phyloP scores from a whole-genome alignment of 495 filamentous ascomycete species.

The Pseudoneurospora amorphoporcata region DNA sequence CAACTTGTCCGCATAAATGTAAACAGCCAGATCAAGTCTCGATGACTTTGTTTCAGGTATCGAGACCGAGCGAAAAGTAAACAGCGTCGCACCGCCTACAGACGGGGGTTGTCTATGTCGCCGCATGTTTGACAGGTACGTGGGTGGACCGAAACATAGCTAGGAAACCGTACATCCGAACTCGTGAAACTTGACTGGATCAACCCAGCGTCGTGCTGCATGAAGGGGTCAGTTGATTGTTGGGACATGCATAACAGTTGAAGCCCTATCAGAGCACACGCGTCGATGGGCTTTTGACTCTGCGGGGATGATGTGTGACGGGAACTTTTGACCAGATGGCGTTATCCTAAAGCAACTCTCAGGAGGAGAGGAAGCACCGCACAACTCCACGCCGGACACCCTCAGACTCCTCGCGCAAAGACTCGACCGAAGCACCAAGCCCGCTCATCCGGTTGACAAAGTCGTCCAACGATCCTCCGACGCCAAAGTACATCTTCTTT shows the following conservation, averaged over 20 bases:
- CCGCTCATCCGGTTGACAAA: slow-evolving; percentile 56
- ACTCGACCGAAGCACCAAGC: slow-evolving; percentile 44
- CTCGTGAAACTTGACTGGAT: not conserved
- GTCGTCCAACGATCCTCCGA: slow-evolving; percentile 86
- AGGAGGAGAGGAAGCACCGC: slow-evolving; percentile 26
- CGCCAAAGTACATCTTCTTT: slow-evolving; percentile 92
- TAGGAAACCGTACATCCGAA: not conserved
- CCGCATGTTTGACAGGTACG: not conserved
- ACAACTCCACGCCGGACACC: slow-evolving; percentile 49
- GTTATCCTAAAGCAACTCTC: not conserved
- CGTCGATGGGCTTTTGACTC: not conserved
- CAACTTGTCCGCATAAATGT: not conserved
- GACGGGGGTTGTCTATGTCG: not conserved
- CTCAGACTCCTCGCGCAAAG: slow-evolving; percentile 52
- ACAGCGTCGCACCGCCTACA: not conserved
- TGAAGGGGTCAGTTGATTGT: not conserved
- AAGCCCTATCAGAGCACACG: not conserved
- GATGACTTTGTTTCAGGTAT: not conserved
- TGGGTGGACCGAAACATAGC: not conserved
- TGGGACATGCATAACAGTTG: not conserved
- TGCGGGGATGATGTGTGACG: not conserved
- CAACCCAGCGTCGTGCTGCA: not conserved
- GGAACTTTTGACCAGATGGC: not conserved
- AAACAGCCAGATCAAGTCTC: not conserved
- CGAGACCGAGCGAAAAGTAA: not conserved